A percentile compares a stretch with the other conserved stretches of the same genome.
Evolutionary conservation across 164 flowering plant genomes (phyloP).

Genomic region (Magnolia sinica): DNA sequence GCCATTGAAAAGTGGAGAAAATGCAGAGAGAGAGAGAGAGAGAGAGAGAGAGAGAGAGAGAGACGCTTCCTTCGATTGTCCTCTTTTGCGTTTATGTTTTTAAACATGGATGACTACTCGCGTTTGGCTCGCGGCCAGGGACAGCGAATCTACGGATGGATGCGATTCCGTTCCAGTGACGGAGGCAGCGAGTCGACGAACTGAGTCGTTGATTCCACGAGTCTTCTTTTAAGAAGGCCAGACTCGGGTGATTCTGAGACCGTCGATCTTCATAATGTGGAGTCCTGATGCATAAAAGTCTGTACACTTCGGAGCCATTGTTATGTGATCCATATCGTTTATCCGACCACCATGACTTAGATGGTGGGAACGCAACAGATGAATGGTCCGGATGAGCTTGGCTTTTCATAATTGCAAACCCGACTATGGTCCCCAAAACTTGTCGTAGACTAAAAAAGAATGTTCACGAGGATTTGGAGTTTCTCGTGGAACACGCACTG

Average conservation of each 20-base stretch:
- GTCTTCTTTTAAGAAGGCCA: not conserved
- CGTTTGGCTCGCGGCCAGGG: not conserved
- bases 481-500: not conserved
- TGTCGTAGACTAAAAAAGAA: not conserved
- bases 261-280: not conserved
- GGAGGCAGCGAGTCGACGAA: not conserved
- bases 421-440: not conserved
- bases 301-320: not conserved
- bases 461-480: not conserved
- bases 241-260: not conserved
- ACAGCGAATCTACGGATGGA: no score
- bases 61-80: not conserved
- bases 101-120: not conserved
- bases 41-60: not conserved
- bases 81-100: not conserved
- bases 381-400: not conserved
- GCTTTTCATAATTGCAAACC: not conserved
- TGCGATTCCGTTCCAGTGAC: no score
- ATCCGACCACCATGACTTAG: not conserved
- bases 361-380: not conserved
- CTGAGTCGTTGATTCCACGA: not conserved
- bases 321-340: not conserved
- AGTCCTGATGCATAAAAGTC: not conserved
- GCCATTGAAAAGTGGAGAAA: conserved; percentile 4
- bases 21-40: not conserved